These are phyloP conservation scores for Colletotrichum sp. DNA, from an alignment of 2,329 filamentous ascomycete species.

Conservation along the genomic window DNA sequence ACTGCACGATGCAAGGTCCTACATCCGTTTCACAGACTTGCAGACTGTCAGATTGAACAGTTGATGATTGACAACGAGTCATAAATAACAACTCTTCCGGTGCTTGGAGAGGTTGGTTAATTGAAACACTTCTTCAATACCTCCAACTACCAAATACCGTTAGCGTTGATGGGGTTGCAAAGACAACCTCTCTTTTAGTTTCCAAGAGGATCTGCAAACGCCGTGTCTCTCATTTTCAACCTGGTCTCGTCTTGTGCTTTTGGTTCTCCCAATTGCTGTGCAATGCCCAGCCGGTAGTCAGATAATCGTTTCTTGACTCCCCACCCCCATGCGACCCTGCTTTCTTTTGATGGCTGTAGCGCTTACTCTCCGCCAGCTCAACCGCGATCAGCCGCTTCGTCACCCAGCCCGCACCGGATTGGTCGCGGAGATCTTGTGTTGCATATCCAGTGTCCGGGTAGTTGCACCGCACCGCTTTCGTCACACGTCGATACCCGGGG, in stretches of 20 bases:
- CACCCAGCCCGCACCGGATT: background rate
- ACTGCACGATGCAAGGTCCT: background rate
- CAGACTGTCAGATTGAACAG: background rate
- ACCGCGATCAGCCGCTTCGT: background rate
- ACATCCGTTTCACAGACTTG: background rate
- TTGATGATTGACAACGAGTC: background rate
- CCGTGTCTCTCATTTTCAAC: background rate
- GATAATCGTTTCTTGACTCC: background rate
- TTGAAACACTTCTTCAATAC: background rate
- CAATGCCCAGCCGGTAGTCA: background rate
- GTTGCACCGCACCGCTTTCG: background rate
- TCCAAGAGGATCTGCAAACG: background rate
- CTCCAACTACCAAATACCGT: background rate
- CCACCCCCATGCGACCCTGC: background rate
- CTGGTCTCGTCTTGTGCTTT: background rate
- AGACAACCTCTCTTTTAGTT: background rate
- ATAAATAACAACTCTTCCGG: background rate
- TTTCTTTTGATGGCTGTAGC: background rate
- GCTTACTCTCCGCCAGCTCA: background rate
- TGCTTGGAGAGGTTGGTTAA: background rate
- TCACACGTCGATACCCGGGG: background rate
- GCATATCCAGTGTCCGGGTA: background rate
- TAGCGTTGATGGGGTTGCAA: background rate
- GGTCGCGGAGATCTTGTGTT: background rate
- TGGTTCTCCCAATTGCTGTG: background rate